These are phyloP conservation scores for Croton laevigatus DNA, from an alignment of 441 rosid species.

Conservation along the genomic window DNA sequence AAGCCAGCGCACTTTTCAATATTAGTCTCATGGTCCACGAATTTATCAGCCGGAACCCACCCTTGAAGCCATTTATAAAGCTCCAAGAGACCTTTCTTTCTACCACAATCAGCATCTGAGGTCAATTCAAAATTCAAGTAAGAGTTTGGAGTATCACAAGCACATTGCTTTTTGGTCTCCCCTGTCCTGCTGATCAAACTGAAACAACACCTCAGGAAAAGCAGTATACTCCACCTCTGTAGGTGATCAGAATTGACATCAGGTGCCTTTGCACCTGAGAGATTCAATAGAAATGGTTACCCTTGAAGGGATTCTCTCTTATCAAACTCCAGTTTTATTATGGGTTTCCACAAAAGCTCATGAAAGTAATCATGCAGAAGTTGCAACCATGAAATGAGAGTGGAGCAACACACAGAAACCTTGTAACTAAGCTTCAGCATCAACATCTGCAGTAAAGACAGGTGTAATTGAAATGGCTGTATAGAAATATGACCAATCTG, in stretches of 20 bases:
- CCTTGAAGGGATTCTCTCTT: conserved; percentile 58
- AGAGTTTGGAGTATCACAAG: conserved; percentile 28
- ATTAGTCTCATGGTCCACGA: conserved; percentile 33
- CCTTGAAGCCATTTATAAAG: conserved; percentile 60
- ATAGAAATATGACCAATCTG: background rate
- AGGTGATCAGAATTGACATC: conserved; percentile 41
- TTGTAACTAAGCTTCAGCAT: conserved; percentile 71
- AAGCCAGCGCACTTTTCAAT: conserved; percentile 43
- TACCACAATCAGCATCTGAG: conserved; percentile 31
- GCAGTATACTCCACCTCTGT: conserved; percentile 63
- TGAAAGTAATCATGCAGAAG: conserved; percentile 58
- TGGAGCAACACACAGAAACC: conserved; percentile 35
- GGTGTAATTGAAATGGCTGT: conserved; percentile 1
- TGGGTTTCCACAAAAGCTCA: conserved; percentile 45
- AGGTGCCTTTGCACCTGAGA: conserved; percentile 35
- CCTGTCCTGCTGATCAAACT: conserved; percentile 42
- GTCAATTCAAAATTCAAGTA: conserved; percentile 24
- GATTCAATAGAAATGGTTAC: conserved; percentile 59
- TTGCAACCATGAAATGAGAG: conserved; percentile 65
- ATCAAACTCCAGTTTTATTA: conserved; percentile 26
- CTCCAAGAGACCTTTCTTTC: conserved; percentile 50
- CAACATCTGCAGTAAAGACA: conserved; percentile 53
- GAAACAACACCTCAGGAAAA: conserved; percentile 71
- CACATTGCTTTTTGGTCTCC: conserved; percentile 36
- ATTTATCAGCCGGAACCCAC: conserved; percentile 35